Evolutionary conservation across 768 basidiomycete species (phyloP).

Genomic region (Exidia glandulosa): DNA sequence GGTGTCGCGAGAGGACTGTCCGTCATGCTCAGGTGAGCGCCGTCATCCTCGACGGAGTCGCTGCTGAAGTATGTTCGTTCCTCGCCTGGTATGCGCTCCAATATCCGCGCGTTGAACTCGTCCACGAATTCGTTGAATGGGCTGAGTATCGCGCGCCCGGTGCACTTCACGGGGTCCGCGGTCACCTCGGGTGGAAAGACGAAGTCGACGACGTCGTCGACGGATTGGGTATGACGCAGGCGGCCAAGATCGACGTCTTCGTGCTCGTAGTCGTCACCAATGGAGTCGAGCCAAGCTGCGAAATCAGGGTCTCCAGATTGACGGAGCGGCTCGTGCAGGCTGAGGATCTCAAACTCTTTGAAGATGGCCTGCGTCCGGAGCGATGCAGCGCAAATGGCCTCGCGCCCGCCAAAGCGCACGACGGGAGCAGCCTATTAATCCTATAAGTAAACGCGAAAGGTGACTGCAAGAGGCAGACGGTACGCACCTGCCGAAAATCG

Average conservation of each 20-base stretch:
- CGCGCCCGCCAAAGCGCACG: neutral
- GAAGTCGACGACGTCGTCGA: neutral
- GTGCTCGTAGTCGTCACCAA: neutral
- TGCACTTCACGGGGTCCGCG: constrained; percentile 6
- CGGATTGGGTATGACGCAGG: neutral
- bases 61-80: neutral
- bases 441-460: neutral
- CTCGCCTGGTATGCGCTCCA: constrained; percentile 15
- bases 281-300: neutral
- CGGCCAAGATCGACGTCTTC: neutral
- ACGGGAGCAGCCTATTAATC: neutral
- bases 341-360: neutral
- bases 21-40: neutral
- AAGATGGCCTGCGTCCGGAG: neutral
- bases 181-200: neutral
- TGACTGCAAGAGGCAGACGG: too few species aligned
- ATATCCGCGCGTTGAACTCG: constrained; percentile 22
- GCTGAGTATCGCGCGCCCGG: constrained; percentile 24
- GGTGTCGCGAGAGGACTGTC: neutral
- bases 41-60: neutral
- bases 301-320: neutral
- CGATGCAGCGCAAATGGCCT: neutral
- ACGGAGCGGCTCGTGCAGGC: neutral
- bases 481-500: neutral
- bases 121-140: constrained; percentile 28